Percentiles rank a stretch among this genome's conserved stretches.
Evolutionary conservation across 2,329 filamentous ascomycete genomes (phyloP).

Genomic region (Didymellaceae sp.): DNA sequence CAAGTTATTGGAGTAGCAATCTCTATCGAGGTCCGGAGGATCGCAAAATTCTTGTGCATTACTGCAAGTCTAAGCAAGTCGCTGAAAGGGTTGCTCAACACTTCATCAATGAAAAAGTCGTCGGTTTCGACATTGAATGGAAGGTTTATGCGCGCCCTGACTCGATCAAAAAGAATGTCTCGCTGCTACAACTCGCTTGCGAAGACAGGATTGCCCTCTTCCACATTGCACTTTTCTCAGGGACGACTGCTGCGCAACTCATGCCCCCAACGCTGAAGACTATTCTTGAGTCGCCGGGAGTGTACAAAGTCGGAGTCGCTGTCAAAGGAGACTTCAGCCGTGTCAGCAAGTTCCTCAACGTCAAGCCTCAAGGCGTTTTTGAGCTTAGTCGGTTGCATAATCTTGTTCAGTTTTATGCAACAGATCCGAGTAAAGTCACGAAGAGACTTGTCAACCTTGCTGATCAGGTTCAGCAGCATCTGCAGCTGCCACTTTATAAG

Average conservation of each 20-base stretch:
- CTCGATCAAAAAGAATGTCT: conserved; percentile 80
- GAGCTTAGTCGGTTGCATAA: conserved; percentile 86
- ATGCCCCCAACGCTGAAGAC: conserved; percentile 71
- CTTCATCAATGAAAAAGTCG: conserved; percentile 71
- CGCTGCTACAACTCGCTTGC: conserved; percentile 82
- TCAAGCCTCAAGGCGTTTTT: conserved; percentile 72
- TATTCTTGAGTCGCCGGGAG: conserved; percentile 72
- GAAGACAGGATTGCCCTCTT: conserved; percentile 80
- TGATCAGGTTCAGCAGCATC: conserved; percentile 70
- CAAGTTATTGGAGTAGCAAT: conserved; percentile 68
- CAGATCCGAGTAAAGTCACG: conserved; percentile 62
- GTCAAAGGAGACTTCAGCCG: conserved; percentile 71
- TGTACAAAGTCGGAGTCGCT: conserved; percentile 79
- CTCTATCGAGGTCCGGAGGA: conserved; percentile 67
- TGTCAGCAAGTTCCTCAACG: conserved; percentile 64
- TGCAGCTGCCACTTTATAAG: conserved; percentile 81
- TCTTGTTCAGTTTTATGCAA: conserved; percentile 63
- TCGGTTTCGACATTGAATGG: conserved; percentile 96
- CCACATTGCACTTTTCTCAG: conserved; percentile 67
- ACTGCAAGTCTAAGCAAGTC: conserved; percentile 71
- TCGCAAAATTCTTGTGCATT: conserved; percentile 72
- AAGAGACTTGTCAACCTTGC: conserved; percentile 69
- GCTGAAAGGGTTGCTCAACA: conserved; percentile 72
- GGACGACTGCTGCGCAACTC: conserved; percentile 58
- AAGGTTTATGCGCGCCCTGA: conserved; percentile 49